Percentiles rank a stretch among this genome's conserved stretches.
phyloP scores from a whole-genome alignment of 2,329 filamentous ascomycete species.

The Hypoxylon sp. region DNA sequence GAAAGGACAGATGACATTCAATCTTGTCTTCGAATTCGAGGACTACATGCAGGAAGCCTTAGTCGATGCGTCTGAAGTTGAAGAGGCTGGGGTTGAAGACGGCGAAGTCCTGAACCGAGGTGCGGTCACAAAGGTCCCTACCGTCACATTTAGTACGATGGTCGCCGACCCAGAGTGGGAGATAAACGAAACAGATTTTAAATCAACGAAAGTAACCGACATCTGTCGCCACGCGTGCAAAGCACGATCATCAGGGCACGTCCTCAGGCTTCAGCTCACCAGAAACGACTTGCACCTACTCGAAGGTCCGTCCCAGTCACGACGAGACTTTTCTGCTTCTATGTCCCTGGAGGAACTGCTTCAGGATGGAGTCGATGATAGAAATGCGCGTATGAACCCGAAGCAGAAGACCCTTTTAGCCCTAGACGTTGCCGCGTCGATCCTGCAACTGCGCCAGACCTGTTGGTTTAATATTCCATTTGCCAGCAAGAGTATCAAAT shows the following conservation, averaged over 20 bases:
- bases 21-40: neutral
- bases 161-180: neutral
- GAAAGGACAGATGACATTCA: neutral
- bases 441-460: conserved; percentile 20
- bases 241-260: conserved; percentile 1
- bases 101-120: neutral
- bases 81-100: neutral
- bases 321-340: neutral
- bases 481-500: conserved; percentile 21
- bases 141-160: neutral
- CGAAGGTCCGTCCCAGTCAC: neutral
- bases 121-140: neutral
- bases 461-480: conserved; percentile 22
- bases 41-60: neutral
- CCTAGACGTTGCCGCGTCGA: conserved; percentile 14
- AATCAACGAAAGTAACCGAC: neutral
- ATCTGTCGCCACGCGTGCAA: neutral
- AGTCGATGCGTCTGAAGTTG: neutral
- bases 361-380: neutral
- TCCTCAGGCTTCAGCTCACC: conserved; percentile 18
- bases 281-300: conserved; percentile 5
- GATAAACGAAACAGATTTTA: neutral
- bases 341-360: conserved; percentile 1
- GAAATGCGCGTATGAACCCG: neutral
- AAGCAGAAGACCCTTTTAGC: conserved; percentile 1